phyloP scores from a whole-genome alignment of 306 rosid genomes.

The Pterocarpus santalinus region DNA sequence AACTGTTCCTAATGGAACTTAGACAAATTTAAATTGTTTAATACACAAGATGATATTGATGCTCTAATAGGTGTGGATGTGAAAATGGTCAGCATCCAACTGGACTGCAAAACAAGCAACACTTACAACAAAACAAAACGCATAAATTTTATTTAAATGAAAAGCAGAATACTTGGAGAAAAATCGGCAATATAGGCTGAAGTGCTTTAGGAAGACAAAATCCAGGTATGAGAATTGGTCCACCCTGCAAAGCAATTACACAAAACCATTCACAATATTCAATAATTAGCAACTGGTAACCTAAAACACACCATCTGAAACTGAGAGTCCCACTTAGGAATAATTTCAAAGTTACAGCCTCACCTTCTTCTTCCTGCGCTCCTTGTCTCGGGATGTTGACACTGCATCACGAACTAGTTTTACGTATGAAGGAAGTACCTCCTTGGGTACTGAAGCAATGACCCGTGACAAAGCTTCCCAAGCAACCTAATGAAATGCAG shows the following conservation, averaged over 20 bases:
- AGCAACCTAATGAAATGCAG: constrained; percentile 64
- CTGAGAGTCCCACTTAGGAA: neutral
- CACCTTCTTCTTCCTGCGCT: constrained; percentile 97
- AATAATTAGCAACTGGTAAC: constrained; percentile 17
- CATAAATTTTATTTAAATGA: constrained; percentile 24
- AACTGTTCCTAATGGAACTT: neutral
- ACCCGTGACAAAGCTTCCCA: constrained; percentile 97
- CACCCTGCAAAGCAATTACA: constrained; percentile 75
- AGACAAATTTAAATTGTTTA: neutral
- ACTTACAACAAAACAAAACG: constrained; percentile 6
- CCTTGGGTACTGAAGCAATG: constrained; percentile 85
- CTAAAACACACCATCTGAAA: neutral
- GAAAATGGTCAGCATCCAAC: neutral
- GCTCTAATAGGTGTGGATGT: neutral
- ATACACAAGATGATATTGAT: neutral
- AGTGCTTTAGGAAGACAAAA: constrained; percentile 96
- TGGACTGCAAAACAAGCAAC: constrained; percentile 16
- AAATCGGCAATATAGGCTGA: constrained; percentile 93
- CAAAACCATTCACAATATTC: constrained; percentile 30
- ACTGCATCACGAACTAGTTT: constrained; percentile 98
- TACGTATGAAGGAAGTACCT: constrained; percentile 85
- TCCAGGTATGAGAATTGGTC: constrained; percentile 90
- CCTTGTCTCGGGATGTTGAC: constrained; percentile 92
- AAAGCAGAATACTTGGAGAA: constrained; percentile 77
- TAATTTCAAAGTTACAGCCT: constrained; percentile 34